Base-by-base conservation (phyloP, 2,329 filamentous ascomycete species). In the Triangularia setosa region DNA sequence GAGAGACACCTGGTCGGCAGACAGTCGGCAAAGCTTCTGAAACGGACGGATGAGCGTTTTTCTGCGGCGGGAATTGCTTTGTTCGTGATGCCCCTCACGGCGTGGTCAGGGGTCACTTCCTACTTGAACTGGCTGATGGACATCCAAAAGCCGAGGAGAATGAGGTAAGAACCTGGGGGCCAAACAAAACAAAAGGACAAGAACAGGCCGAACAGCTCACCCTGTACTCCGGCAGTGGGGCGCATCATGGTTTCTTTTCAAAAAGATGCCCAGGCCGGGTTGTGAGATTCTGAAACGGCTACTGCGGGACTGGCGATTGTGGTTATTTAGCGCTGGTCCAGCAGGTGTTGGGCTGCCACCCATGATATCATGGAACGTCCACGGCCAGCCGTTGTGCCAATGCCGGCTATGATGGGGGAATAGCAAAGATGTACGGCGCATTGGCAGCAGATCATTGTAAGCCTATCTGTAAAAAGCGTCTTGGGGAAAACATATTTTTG, bases 211-310 rank as follows among this genome's bases (percentile, higher is more conserved):
- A 40, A 40, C 16, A 40, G 33, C 33, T 40, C 33, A 40, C 14
- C n/a, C 33, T 16, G 33, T n/a, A 4, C 33, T n/a, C 14, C 33
- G n/a, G n/a, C 33, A 40, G 33, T 40, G 33, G 33, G 33, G 33
- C 33, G 33, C 33, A 16, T 40, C 33, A 48, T 48, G 40, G 7
- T 48, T 48, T 11, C 40, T 21, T n/a, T 9, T 23, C 28, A 21
- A 24, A 18, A 24, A 35, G 14, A 33, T 59, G 11, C 57, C 57
- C 33, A 23, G 57, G 21, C 68, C n/a, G 30, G 52, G 14, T 44
- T 25, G 28, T 18, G 25, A 35, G 56, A 57, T 57, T 62, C 52
- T 64, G 62, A 64, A 64, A 64, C 62, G 27, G 62, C 62, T 64
- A 64, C 35, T 64, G 62, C 35, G 58, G 62, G 52, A 52, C 48